Evolutionary conservation across 306 rosid genomes (phyloP).

Genomic region (Sphenostylis stenocarpa): DNA sequence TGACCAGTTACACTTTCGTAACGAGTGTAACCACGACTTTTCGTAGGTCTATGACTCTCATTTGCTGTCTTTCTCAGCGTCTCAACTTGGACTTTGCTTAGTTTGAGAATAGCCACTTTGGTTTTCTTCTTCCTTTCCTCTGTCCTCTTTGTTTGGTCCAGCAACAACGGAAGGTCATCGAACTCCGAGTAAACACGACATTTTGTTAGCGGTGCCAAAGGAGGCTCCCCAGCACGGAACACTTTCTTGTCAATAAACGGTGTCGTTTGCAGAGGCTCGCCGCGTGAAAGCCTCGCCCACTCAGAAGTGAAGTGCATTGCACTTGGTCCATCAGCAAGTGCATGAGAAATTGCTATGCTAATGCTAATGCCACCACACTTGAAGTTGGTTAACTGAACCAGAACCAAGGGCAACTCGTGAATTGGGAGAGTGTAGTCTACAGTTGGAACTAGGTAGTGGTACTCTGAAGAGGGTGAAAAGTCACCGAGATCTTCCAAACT

Average conservation of each 20-base stretch:
- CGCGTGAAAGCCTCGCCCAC: slow-evolving; percentile 57
- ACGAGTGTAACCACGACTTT: slow-evolving; percentile 36
- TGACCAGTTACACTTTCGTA: slow-evolving; percentile 53
- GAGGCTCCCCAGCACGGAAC: slow-evolving; percentile 33
- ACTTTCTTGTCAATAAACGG: slow-evolving; percentile 47
- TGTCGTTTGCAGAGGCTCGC: slow-evolving; percentile 31
- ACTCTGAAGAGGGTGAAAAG: slow-evolving; percentile 38
- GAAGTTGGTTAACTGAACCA: slow-evolving; percentile 55
- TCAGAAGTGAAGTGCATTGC: slow-evolving; percentile 45
- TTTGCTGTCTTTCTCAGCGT: slow-evolving; percentile 46
- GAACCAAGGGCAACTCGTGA: slow-evolving; percentile 50
- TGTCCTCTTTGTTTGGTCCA: not conserved
- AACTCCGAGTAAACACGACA: slow-evolving; percentile 22
- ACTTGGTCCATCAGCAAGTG: slow-evolving; percentile 53
- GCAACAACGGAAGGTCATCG: slow-evolving; percentile 29
- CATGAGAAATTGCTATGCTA: slow-evolving; percentile 42
- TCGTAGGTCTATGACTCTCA: not conserved
- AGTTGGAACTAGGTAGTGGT: slow-evolving; percentile 27
- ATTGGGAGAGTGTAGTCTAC: slow-evolving; percentile 52
- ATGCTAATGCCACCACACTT: slow-evolving; percentile 56
- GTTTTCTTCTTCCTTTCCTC: slow-evolving; percentile 55
- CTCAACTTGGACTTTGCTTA: slow-evolving; percentile 49
- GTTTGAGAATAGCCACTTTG: slow-evolving; percentile 29
- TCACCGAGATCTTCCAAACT: slow-evolving; percentile 43
- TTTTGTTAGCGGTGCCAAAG: not conserved